Evolutionary conservation across 2,329 filamentous ascomycete genomes (phyloP).

Genomic region (Cercospora zeae-maydis): DNA sequence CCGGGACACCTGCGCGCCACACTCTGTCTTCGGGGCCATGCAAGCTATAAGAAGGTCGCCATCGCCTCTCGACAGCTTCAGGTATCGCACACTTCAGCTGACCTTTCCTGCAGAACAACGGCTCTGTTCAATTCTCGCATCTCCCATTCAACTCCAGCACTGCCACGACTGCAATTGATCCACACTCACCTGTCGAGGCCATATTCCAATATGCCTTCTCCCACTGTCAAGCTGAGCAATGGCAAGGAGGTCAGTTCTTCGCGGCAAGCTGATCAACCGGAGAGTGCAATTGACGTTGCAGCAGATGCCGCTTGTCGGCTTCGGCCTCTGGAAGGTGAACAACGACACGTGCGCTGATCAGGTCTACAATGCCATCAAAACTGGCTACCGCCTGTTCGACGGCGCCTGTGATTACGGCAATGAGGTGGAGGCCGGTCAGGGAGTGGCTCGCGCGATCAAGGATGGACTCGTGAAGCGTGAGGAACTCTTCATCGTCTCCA

Average conservation of each 20-base stretch:
- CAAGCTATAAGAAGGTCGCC: slow-evolving; percentile 20
- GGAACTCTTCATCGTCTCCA: slow-evolving; percentile 88
- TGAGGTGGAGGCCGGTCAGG: slow-evolving; percentile 72
- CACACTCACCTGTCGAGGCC: slow-evolving; percentile 13
- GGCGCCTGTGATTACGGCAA: slow-evolving; percentile 74
- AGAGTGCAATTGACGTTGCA: background rate
- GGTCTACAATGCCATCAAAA: slow-evolving; percentile 69
- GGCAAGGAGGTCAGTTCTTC: slow-evolving; percentile 33
- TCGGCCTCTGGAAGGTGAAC: slow-evolving; percentile 80
- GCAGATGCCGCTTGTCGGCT: slow-evolving; percentile 71
- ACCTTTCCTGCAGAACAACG: slow-evolving; percentile 15
- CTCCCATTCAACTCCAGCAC: slow-evolving; percentile 1
- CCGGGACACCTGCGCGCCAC: background rate
- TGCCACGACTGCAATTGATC: slow-evolving; percentile 9
- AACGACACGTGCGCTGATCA: slow-evolving; percentile 69
- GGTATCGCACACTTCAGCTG: background rate
- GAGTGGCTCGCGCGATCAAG: slow-evolving; percentile 73
- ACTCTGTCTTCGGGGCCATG: slow-evolving; percentile 1
- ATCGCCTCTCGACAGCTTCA: background rate
- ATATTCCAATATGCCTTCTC: slow-evolving; percentile 33
- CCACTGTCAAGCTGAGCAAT: slow-evolving; percentile 38
- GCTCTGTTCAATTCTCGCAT: slow-evolving; percentile 14
- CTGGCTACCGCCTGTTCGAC: slow-evolving; percentile 59
- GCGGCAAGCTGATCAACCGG: background rate
- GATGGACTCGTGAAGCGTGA: slow-evolving; percentile 77